Evolutionary conservation across 2,329 filamentous ascomycete genomes (phyloP), one percentile per base, ranked within the genome.

Genomic region (Basipetospora chlamydospora): DNA sequence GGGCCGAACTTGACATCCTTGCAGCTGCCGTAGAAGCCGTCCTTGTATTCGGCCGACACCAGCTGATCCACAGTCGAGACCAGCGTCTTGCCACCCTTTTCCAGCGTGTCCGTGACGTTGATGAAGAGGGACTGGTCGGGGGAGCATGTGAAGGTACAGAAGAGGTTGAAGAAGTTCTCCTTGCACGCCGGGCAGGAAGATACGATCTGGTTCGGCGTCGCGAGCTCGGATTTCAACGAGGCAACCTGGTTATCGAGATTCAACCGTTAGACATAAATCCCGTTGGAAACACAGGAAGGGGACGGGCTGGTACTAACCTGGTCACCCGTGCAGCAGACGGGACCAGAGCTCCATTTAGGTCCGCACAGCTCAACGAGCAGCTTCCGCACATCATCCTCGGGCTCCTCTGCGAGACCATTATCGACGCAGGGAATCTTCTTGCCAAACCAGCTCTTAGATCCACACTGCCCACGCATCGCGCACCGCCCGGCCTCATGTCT

Each of bases 1-100:
- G 87, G 81, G 25, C 90, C 90, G 50, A 96, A 95, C 54, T 98
- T 98, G 59, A 98, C 88, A 55, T 98, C 86, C 59, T 96, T 96
- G 65, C 90, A 98, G 60, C 90, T 98, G 57, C 94, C 72, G 55
- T 87, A 98, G 61, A 98, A 92, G 2, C 82, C 86, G 7, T 73
- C 68, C 29, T 85, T 87, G 54, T 92, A 96, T 37, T 80, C 67
- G 39, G 86, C 68, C 2, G 85, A 84, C 47, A 95, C 76, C 5
- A 96, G 63, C 51, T 95, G 88, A 51, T 95, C 87, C 16, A 98
- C 61, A 60, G 95, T 85, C 1, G 81, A 85, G 11, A 95, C 86
- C 39, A 57, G 57, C 2, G 52, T 54, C 46, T 73, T 73, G 26
- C 60, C 67, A 30, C 57, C 61, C 52, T 74, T 83, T 16, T 69